phyloP scores from a whole-genome alignment of 2,329 filamentous ascomycete species.

The Ceratocystis cacaofunesta region DNA sequence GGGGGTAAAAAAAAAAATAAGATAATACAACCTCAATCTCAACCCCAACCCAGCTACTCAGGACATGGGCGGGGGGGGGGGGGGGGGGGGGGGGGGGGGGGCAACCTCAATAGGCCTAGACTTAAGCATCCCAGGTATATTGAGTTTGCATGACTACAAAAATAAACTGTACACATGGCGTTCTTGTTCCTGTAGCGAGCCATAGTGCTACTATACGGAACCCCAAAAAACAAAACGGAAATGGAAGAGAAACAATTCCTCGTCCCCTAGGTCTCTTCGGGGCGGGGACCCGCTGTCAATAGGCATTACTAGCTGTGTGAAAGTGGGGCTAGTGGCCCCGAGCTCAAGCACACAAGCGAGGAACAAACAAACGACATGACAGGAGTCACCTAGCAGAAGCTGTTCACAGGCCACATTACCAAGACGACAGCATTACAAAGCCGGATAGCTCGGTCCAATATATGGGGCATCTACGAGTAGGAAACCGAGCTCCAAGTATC shows the following conservation, averaged over 20 bases:
- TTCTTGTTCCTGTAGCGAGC: neutral
- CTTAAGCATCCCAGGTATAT: neutral
- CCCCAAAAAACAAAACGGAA: neutral
- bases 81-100: neutral
- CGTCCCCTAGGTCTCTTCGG: neutral
- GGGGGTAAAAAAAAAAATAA: too few relatives aligned
- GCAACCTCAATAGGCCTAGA: neutral
- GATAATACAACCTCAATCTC: too few relatives aligned
- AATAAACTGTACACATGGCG: neutral
- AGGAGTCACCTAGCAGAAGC: neutral
- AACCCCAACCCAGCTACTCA: too few relatives aligned
- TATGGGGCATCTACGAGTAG: neutral
- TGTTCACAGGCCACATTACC: too few relatives aligned
- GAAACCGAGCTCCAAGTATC: neutral
- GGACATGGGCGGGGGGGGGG: neutral
- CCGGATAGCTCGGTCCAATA: too few relatives aligned
- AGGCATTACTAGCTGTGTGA: neutral
- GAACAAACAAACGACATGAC: neutral
- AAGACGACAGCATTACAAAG: too few relatives aligned
- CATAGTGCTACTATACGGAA: neutral
- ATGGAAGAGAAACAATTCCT: neutral
- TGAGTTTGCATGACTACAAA: neutral
- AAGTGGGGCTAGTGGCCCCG: neutral
- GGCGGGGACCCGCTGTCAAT: neutral
- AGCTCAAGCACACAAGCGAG: neutral